phyloP scores from a whole-genome alignment of 768 basidiomycete genomes.

The Ramaria rubella region DNA sequence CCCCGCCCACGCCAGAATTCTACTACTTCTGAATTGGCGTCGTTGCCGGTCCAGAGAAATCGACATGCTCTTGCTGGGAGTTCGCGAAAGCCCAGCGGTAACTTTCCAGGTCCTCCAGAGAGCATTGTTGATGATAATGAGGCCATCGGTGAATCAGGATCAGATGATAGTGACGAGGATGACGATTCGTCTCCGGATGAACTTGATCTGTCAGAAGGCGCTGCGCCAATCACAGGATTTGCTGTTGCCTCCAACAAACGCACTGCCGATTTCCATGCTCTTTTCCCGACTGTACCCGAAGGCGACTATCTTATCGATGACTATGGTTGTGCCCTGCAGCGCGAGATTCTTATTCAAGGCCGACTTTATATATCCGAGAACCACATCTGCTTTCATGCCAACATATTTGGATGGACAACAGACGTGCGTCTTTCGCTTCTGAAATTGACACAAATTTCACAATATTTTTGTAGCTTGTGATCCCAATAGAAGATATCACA shows the following conservation, averaged over 20 bases:
- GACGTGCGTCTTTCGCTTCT: constrained; percentile 53
- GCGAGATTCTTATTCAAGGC: constrained; percentile 95
- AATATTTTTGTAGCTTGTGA: constrained; percentile 51
- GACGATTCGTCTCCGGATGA: constrained; percentile 29
- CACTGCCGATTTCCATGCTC: constrained; percentile 92
- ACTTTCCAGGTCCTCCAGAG: neutral
- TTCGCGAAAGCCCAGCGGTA: neutral
- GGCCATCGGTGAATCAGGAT: neutral
- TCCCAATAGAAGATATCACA: constrained; percentile 83
- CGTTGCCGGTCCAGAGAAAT: neutral
- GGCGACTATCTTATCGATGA: constrained; percentile 99
- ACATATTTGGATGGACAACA: constrained; percentile 98
- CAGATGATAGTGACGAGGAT: constrained; percentile 28
- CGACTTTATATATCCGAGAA: constrained; percentile 96
- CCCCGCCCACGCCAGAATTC: constrained; percentile 31
- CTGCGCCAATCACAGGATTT: constrained; percentile 92
- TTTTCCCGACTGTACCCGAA: constrained; percentile 84
- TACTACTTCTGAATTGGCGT: constrained; percentile 14
- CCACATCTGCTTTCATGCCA: constrained; percentile 98
- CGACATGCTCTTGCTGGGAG: neutral
- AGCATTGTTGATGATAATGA: neutral
- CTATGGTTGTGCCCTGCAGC: constrained; percentile 94
- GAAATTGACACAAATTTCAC: neutral
- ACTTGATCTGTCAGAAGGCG: constrained; percentile 49
- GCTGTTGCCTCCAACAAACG: constrained; percentile 93